Conservation (phyloP, 2,329 filamentous ascomycete genomes). For the Colletotrichum musae region DNA sequence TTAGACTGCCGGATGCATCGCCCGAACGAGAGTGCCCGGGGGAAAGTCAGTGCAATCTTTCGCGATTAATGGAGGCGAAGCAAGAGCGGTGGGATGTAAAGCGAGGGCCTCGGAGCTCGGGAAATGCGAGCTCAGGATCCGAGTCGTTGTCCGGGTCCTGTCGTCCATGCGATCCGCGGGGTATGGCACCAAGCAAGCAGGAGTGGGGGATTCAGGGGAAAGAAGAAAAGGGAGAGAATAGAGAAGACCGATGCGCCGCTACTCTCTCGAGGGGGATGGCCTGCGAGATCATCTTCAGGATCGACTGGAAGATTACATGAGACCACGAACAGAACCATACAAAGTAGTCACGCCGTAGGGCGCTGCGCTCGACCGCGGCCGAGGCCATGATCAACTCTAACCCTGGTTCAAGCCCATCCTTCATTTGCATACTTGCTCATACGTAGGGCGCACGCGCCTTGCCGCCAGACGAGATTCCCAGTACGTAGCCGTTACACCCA, state of each 20-base stretch:
- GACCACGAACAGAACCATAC: too few species aligned
- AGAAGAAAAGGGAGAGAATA: too few species aligned
- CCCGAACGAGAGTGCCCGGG: not conserved
- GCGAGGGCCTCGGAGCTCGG: not conserved
- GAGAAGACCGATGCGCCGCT: too few species aligned
- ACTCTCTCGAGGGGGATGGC: too few species aligned
- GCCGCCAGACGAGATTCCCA: not conserved
- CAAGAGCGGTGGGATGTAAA: not conserved
- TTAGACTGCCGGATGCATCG: not conserved
- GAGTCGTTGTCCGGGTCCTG: slow-evolving; percentile 6
- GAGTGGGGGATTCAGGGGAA: too few species aligned
- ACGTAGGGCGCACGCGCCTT: not conserved
- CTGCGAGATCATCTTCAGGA: too few species aligned
- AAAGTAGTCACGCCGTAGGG: too few species aligned
- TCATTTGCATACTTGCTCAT: not conserved
- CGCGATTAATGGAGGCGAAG: slow-evolving; percentile 1
- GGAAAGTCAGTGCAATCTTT: not conserved
- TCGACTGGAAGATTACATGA: too few species aligned
- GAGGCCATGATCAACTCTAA: not conserved
- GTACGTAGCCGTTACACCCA: not conserved
- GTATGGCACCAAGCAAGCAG: too few species aligned
- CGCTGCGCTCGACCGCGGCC: not conserved
- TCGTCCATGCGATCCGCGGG: slow-evolving; percentile 24
- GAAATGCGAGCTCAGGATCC: not conserved
- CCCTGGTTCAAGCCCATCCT: not conserved